Conservation (phyloP, 1,284 basidiomycete species). For the Ganoderma lucidum region DNA sequence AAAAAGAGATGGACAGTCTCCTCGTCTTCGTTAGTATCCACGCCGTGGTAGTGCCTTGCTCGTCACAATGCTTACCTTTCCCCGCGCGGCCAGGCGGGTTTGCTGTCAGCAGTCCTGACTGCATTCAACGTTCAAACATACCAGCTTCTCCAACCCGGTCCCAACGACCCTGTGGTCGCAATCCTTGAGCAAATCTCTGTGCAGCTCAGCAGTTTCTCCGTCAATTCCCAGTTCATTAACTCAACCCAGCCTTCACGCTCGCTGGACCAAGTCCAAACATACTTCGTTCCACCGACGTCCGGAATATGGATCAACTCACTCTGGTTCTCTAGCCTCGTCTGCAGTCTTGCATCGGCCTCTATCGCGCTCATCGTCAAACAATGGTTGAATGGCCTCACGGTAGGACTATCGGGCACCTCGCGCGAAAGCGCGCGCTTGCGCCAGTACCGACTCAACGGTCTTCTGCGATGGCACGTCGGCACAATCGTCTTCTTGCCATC, state of each 20-base stretch:
- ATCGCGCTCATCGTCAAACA: conserved; percentile 29
- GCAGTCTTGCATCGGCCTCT: conserved; percentile 23
- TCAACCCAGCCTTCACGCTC: conserved; percentile 5
- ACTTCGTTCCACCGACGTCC: neutral
- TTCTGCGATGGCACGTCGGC: conserved; percentile 21
- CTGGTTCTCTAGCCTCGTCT: conserved; percentile 30
- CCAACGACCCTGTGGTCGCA: conserved; percentile 8
- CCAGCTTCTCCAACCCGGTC: conserved; percentile 17
- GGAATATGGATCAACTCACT: conserved; percentile 27
- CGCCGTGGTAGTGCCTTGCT: neutral
- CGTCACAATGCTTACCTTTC: neutral
- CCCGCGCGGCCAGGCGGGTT: conserved; percentile 7
- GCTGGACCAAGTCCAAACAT: neutral
- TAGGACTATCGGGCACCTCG: conserved; percentile 5
- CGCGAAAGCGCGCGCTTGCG: conserved; percentile 20
- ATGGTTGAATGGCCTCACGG: conserved; percentile 24
- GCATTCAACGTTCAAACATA: conserved; percentile 23
- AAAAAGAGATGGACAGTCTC: conserved; percentile 27
- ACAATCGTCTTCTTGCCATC: conserved; percentile 24
- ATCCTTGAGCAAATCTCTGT: conserved; percentile 13
- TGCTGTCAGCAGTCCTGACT: conserved; percentile 22
- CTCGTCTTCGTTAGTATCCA: conserved; percentile 28
- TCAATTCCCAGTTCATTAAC: conserved; percentile 13
- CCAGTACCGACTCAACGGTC: conserved; percentile 21
- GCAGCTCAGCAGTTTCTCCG: conserved; percentile 14